These are phyloP conservation scores for Phaeoacremonium minimum DNA, from an alignment of 2,329 filamentous ascomycete genomes.

Conservation along the genomic window DNA sequence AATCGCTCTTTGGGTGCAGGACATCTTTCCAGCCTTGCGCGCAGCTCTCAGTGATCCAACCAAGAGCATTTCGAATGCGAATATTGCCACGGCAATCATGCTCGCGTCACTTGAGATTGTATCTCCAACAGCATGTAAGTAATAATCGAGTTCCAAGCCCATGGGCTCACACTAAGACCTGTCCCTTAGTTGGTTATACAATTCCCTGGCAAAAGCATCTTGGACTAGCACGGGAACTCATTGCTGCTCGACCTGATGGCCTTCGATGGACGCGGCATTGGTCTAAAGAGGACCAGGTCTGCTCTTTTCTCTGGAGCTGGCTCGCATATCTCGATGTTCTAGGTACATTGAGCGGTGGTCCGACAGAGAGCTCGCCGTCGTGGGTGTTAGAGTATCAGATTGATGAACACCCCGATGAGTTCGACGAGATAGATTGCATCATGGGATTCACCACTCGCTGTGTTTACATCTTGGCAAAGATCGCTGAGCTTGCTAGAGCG, in stretches of 20 bases:
- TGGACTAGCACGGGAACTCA: constrained; percentile 70
- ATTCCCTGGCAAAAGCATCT: constrained; percentile 81
- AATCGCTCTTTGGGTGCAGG: constrained; percentile 75
- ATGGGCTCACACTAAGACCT: too few species aligned
- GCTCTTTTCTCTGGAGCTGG: constrained; percentile 76
- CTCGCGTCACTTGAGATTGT: constrained; percentile 80
- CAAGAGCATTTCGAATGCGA: constrained; percentile 64
- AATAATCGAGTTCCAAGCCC: too few species aligned
- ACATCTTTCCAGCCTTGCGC: constrained; percentile 71
- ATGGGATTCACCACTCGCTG: constrained; percentile 73
- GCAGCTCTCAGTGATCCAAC: constrained; percentile 58
- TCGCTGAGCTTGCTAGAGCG: constrained; percentile 65
- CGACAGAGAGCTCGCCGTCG: constrained; percentile 38
- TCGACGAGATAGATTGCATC: constrained; percentile 72
- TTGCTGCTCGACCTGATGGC: constrained; percentile 52
- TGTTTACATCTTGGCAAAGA: constrained; percentile 64
- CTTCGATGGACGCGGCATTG: constrained; percentile 41
- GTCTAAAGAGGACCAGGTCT: constrained; percentile 51
- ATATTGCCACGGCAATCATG: constrained; percentile 80
- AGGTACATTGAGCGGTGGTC: constrained; percentile 63
- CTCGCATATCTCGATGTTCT: constrained; percentile 80
- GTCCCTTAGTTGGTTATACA: constrained; percentile 73
- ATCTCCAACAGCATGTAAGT: constrained; percentile 73
- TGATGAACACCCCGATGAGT: constrained; percentile 48
- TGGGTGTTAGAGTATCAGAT: constrained; percentile 46